Evolutionary conservation across 345 rosid genomes (phyloP), one percentile per base, ranked within the genome.

Genomic region (Gossypium ekmanianum): DNA sequence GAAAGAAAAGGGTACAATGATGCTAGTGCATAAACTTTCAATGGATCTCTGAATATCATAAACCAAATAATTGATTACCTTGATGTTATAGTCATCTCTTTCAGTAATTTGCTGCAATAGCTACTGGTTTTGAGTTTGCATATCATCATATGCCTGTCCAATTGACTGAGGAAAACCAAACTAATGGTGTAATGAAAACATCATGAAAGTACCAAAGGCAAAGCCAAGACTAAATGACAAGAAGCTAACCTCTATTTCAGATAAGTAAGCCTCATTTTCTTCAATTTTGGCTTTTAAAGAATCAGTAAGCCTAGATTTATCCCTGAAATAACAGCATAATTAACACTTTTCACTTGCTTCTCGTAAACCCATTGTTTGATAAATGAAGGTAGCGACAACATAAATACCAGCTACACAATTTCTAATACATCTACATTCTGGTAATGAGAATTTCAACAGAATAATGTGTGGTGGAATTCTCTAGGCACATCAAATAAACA

Each of bases 61-160:
- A 27, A 69, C 44, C 61, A 51, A 34, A 66, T 63, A 34, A 78
- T n/a, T 45, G 75, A 51, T 80, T 70, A 94, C 99, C 98, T 95
- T 95, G 71, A 91, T 91, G 81, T 95, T 95, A 83, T 95, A 95
- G 79, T 95, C 99, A 88, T 95, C 98, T 76, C 97, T 85, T 80
- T 95, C 99, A 9, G 99, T 88, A 68, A 93, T 86, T 83, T 95
- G 99, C 86, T 89, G 92, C 85, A 95, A 80, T 68, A 95, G 87
- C 74, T 88, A 97, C 81, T 93, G 99, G 80, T 95, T 95, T 81
- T 95, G 98, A 12, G 91, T 87, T 83, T 91, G 97, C 92, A 93
- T 92, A 77, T 93, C 98, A 85, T 87, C 94, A 79, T 95, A 95
- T 68, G 91, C 93, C 80, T 87, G 94, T 76, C 94, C 97, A 76